A percentile compares a stretch with the other conserved stretches of the same genome.
Conservation (phyloP, 73 alveolate genomes). For the Paramecium octaurelia region DNA sequence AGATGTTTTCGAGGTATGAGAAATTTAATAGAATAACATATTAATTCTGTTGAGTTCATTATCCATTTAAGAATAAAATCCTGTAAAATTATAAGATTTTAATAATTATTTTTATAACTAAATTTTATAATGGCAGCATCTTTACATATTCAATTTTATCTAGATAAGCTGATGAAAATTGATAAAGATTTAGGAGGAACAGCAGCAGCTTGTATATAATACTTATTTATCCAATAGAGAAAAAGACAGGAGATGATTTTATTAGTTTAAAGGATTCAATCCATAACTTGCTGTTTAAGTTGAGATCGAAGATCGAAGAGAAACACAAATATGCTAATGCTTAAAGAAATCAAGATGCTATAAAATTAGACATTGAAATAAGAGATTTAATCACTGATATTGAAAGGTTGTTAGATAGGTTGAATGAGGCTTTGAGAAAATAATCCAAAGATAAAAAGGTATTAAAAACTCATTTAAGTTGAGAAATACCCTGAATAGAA, state of each 20-base stretch:
- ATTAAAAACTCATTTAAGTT: too few relatives aligned
- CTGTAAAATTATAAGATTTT: neutral
- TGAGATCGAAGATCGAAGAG: neutral
- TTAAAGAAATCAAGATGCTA: neutral
- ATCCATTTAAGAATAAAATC: too few relatives aligned
- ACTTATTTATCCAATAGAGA: neutral
- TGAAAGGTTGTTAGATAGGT: neutral
- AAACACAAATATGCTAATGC: neutral
- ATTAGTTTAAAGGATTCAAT: constrained; percentile 19
- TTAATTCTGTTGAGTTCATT: too few relatives aligned
- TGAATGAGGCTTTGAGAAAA: constrained; percentile 41
- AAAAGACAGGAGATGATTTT: constrained; percentile 47
- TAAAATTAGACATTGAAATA: neutral
- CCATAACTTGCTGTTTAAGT: neutral
- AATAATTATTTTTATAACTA: neutral
- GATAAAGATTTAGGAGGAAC: constrained; percentile 40
- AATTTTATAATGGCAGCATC: neutral
- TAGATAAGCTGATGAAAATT: neutral
- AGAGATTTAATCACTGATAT: constrained; percentile 5
- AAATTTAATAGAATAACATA: neutral
- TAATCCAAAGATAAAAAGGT: constrained; percentile 28
- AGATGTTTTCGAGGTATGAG: too few relatives aligned
- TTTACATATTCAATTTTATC: neutral
- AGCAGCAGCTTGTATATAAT: neutral
- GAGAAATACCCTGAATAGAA: constrained; percentile 25